Base-by-base conservation (phyloP, 441 rosid genomes). In the Mallotus repandus region DNA sequence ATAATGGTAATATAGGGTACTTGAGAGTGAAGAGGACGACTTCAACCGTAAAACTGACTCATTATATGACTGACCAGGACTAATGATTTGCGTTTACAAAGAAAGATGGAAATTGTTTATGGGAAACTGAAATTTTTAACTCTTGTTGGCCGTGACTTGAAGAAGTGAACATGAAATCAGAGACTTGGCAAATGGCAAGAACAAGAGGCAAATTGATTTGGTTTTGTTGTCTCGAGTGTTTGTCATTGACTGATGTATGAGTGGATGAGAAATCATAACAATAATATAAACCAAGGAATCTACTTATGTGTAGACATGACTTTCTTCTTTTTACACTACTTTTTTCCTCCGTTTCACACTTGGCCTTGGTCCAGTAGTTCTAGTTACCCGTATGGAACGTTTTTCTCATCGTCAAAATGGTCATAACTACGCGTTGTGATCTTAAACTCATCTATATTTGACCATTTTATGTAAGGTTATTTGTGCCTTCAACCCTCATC, bases 271-370 rank as follows among this genome's bases (percentile, higher is more conserved):
- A 58, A 35, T 35, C 41, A 35, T 35, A 35, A 35, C 41, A 35
- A 35, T 35, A 35, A 25, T 12, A 45, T n/a, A n/a, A 21, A 22
- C 41, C 38, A 52, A 5, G 49, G 56, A 18, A 71, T 48, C 57
- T 25, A 29, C 19, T 16, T 45, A 48, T 18, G 56, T n/a, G 46
- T 46, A 32, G 61, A 46, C 2, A 22, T 3, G 22, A 16, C 55
- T 52, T 72, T 48, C 61, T 60, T 63, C 11, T 57, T 35, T 77
- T 77, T 76, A 77, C 74, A 74, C 69, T 50, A 8, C 68, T 66
- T 22, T 56, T 48, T 63, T 65, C 56, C n/a, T 48, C 62, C 32
- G 46, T 50, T 69, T 58, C 59, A 60, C 25, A 38, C 52, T 57
- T 25, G 25, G 25, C 55, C 8, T 63, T 71, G 48, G 1, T 4